These are phyloP conservation scores for Mucor sp. DNA, from an alignment of 371 early-diverging fungal species.

Conservation along the genomic window DNA sequence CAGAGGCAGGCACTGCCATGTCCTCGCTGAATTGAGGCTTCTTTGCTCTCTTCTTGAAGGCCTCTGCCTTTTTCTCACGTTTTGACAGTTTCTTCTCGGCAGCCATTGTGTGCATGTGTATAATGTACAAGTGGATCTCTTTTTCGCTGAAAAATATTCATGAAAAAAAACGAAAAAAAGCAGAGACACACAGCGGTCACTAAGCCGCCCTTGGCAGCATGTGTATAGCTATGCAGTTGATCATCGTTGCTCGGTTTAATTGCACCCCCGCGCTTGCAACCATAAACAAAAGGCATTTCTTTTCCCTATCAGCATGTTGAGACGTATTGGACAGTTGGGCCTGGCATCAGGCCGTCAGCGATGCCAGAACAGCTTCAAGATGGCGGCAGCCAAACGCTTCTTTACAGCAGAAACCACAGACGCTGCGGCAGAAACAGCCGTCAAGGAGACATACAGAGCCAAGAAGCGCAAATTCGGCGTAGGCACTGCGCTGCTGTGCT, in stretches of 20 bases:
- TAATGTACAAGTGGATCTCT: not conserved
- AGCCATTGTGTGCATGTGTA: conserved; percentile 12
- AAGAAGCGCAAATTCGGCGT: conserved; percentile 36
- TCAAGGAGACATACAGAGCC: conserved; percentile 23
- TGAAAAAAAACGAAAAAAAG: conserved; percentile 11
- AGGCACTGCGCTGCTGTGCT: conserved; percentile 48
- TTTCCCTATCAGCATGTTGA: not conserved
- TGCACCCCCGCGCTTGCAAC: not conserved
- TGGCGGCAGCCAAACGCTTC: not conserved
- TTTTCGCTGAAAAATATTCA: not conserved
- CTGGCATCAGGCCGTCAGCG: not conserved
- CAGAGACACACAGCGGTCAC: conserved; percentile 1
- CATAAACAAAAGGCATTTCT: not conserved
- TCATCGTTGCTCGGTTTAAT: not conserved
- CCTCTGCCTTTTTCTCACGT: conserved; percentile 66
- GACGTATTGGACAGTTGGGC: conserved; percentile 15
- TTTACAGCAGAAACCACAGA: conserved; percentile 8
- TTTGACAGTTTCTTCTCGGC: conserved; percentile 63
- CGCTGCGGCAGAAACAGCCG: not conserved
- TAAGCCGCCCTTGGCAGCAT: not conserved
- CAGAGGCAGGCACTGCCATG: conserved; percentile 51
- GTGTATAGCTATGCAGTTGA: not conserved
- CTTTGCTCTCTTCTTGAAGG: conserved; percentile 65
- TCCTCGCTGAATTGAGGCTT: conserved; percentile 44
- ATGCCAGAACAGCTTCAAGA: not conserved